Conservation (phyloP, 345 rosid genomes). For the Citrus sinensis region DNA sequence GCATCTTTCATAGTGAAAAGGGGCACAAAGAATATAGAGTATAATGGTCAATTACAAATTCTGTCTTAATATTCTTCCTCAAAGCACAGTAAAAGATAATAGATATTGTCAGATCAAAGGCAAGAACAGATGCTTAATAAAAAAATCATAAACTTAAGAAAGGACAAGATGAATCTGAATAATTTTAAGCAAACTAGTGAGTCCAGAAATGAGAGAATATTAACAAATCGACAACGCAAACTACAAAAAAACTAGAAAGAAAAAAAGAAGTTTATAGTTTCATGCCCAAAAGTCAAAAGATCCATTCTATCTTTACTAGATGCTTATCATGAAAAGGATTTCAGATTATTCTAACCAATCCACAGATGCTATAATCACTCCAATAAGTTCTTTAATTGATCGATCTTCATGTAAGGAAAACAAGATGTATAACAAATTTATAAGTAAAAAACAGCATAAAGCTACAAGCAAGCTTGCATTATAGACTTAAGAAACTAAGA, state of each 20-base stretch:
- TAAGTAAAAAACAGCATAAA: background rate
- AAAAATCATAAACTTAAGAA: background rate
- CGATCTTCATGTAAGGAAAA: slow-evolving; percentile 1
- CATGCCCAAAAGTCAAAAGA: slow-evolving; percentile 33
- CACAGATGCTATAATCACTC: background rate
- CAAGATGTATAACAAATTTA: background rate
- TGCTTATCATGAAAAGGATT: slow-evolving; percentile 30
- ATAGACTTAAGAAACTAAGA: background rate
- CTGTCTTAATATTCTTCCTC: slow-evolving; percentile 8
- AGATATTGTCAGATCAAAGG: slow-evolving; percentile 3
- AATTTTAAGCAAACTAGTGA: slow-evolving; percentile 3
- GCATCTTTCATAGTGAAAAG: background rate
- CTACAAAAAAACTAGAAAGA: background rate
- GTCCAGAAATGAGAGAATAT: background rate
- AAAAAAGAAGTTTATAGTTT: slow-evolving; percentile 8
- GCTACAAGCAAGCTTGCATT: background rate
- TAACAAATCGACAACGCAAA: background rate
- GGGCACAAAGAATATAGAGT: slow-evolving; percentile 4
- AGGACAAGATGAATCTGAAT: slow-evolving; percentile 14
- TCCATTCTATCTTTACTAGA: slow-evolving; percentile 29
- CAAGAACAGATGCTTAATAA: slow-evolving; percentile 21
- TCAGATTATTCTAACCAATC: slow-evolving; percentile 24
- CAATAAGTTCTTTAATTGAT: background rate
- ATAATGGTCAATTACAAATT: slow-evolving; percentile 9
- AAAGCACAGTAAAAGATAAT: slow-evolving; percentile 7